Percentiles rank a stretch among this genome's conserved stretches.
Conservation (phyloP, 2,329 filamentous ascomycete genomes). For the Fusarium xylarioides region DNA sequence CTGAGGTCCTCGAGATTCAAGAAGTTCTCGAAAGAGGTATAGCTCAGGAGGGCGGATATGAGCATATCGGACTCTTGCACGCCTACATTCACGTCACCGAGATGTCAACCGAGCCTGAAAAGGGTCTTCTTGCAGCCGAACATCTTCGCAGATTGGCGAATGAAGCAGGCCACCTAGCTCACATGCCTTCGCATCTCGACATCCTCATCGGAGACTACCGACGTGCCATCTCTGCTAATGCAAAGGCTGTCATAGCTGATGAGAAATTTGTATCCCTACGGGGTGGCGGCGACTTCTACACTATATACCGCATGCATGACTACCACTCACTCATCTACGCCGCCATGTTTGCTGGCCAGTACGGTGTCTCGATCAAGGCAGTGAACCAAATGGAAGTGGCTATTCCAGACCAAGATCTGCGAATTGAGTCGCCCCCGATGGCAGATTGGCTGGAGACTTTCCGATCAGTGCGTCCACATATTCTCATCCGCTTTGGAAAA, state of each 20-base stretch:
- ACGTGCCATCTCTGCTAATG: conserved; percentile 67
- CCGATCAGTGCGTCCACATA: conserved; percentile 70
- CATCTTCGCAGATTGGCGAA: conserved; percentile 70
- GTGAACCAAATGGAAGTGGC: conserved; percentile 65
- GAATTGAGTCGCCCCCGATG: conserved; percentile 69
- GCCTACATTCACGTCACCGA: conserved; percentile 83
- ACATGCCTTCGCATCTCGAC: conserved; percentile 81
- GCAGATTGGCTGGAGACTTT: conserved; percentile 79
- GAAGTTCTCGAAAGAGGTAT: conserved; percentile 58
- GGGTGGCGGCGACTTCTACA: conserved; percentile 74
- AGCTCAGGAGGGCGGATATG: conserved; percentile 47
- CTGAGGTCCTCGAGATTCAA: conserved; percentile 48
- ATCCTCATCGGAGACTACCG: conserved; percentile 76
- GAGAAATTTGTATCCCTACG: conserved; percentile 67
- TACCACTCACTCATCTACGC: conserved; percentile 79
- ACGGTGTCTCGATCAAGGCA: conserved; percentile 66
- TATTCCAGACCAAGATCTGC: conserved; percentile 62
- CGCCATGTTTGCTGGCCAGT: conserved; percentile 78
- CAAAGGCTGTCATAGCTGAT: conserved; percentile 70
- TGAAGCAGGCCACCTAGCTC: conserved; percentile 72
- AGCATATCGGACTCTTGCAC: conserved; percentile 77
- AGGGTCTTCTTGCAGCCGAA: conserved; percentile 67
- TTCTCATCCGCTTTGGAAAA: conserved; percentile 73
- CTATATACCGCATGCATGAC: conserved; percentile 75
- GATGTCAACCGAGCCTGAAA: conserved; percentile 72